Percentiles rank a stretch among this genome's conserved stretches.
phyloP scores from a whole-genome alignment of 371 early-diverging fungal genomes.

The Mucor indicus region DNA sequence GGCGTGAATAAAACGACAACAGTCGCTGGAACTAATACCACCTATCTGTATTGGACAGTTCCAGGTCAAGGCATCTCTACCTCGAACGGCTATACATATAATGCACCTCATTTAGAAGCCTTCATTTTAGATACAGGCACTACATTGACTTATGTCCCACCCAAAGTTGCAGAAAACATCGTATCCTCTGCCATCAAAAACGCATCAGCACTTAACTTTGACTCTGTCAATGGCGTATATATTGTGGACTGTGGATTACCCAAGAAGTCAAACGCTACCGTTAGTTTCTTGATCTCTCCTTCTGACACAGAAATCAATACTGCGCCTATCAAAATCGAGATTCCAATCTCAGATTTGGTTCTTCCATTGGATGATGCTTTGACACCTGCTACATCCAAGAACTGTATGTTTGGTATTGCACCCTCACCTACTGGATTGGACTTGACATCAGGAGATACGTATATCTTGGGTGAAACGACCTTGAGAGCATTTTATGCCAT shows the following conservation, averaged over 20 bases:
- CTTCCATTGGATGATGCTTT: constrained; percentile 33
- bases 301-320: constrained; percentile 1
- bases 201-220: constrained; percentile 20
- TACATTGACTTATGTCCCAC: constrained; percentile 43
- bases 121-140: constrained; percentile 50
- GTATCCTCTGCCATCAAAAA: constrained; percentile 31
- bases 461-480: constrained; percentile 44
- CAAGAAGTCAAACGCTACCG: constrained; percentile 18
- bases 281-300: constrained; percentile 36
- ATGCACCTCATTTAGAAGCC: constrained; percentile 20
- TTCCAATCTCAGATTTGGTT: constrained; percentile 36
- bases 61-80: constrained; percentile 34
- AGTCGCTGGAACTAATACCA: constrained; percentile 9
- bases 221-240: constrained; percentile 32
- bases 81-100: constrained; percentile 2
- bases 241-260: constrained; percentile 32
- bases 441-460: constrained; percentile 33
- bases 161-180: constrained; percentile 25
- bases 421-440: constrained; percentile 25
- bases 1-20: too few species aligned
- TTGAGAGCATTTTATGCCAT: constrained; percentile 46
- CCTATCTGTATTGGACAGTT: constrained; percentile 54
- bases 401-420: constrained; percentile 49
- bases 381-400: constrained; percentile 19
- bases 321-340: constrained; percentile 25